Percentiles rank a stretch among this genome's conserved stretches.
Evolutionary conservation across 331 rosid species (phyloP).

Genomic region (Rhamnella rubrinervis): DNA sequence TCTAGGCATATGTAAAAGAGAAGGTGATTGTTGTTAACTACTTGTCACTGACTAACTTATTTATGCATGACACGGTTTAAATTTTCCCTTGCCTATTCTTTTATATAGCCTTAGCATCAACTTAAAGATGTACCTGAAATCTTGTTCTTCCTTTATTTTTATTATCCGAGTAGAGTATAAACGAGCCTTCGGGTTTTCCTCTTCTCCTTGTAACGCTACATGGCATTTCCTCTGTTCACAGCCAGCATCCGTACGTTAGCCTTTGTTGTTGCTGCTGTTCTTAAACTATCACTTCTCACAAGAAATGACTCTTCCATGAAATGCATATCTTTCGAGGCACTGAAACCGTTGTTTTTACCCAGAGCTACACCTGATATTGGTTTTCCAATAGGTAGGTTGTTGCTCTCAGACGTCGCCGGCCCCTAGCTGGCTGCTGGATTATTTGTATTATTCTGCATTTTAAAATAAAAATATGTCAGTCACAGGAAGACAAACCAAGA

Average conservation of each 20-base stretch:
- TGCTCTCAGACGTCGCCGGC: slow-evolving; percentile 56
- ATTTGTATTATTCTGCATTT: slow-evolving; percentile 41
- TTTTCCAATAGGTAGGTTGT: slow-evolving; percentile 36
- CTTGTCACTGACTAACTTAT: no score
- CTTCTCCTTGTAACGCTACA: slow-evolving; percentile 77
- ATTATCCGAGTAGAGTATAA: no score
- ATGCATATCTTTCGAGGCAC: slow-evolving; percentile 25
- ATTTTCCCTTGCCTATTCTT: no score
- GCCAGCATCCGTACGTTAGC: slow-evolving; percentile 49
- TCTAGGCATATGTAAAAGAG: no score
- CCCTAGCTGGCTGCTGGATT: slow-evolving; percentile 40
- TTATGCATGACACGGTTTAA: no score
- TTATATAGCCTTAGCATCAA: no score
- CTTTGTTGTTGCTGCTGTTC: slow-evolving; percentile 37
- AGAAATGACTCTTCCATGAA: slow-evolving; percentile 39
- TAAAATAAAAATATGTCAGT: background rate
- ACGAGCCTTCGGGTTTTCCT: slow-evolving; percentile 60
- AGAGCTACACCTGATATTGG: slow-evolving; percentile 29
- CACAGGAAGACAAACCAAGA: no score
- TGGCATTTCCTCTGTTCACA: slow-evolving; percentile 67
- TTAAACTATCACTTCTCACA: slow-evolving; percentile 31
- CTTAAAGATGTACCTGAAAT: no score
- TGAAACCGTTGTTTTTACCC: slow-evolving; percentile 19
- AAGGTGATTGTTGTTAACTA: no score
- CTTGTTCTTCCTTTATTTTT: no score